Evolutionary conservation across 1,284 basidiomycete genomes (phyloP).

Genomic region (Porogramme epimiltina): DNA sequence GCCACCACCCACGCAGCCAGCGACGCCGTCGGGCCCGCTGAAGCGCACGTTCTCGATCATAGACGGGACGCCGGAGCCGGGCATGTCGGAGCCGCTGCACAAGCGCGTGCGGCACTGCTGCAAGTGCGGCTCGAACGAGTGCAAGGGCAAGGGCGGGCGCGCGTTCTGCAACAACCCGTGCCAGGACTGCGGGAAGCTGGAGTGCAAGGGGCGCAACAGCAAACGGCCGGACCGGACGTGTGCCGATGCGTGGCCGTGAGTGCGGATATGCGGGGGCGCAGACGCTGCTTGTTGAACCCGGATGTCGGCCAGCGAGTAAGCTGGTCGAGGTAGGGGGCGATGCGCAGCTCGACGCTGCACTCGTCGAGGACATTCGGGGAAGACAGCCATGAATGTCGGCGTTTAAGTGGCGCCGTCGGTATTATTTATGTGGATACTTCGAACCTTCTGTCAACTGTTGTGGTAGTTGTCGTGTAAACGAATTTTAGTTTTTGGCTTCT

Average conservation of each 20-base stretch:
- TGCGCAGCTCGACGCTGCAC: too few relatives aligned
- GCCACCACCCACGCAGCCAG: constrained; percentile 10
- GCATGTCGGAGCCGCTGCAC: constrained; percentile 28
- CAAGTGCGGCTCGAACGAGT: constrained; percentile 75
- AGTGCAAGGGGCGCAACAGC: constrained; percentile 73
- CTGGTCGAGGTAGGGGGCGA: too few relatives aligned
- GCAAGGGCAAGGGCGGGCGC: constrained; percentile 76
- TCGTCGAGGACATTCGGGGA: too few relatives aligned
- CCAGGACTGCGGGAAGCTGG: constrained; percentile 74
- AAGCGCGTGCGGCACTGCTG: constrained; percentile 58
- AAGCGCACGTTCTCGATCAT: constrained; percentile 34
- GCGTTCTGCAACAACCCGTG: constrained; percentile 68
- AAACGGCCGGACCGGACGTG: constrained; percentile 72
- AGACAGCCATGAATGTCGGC: too few relatives aligned
- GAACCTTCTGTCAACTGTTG: too few relatives aligned
- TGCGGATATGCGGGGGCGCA: too few relatives aligned
- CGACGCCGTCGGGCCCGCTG: constrained; percentile 7
- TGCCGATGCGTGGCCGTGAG: constrained; percentile 56
- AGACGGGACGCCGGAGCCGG: constrained; percentile 26
- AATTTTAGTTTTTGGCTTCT: too few relatives aligned
- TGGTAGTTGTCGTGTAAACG: too few relatives aligned
- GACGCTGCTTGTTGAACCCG: too few relatives aligned
- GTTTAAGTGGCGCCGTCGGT: too few relatives aligned
- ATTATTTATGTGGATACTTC: too few relatives aligned
- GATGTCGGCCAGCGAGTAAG: too few relatives aligned